Conservation (phyloP, 164 flowering plant genomes). For the Stephania yunnanensis region DNA sequence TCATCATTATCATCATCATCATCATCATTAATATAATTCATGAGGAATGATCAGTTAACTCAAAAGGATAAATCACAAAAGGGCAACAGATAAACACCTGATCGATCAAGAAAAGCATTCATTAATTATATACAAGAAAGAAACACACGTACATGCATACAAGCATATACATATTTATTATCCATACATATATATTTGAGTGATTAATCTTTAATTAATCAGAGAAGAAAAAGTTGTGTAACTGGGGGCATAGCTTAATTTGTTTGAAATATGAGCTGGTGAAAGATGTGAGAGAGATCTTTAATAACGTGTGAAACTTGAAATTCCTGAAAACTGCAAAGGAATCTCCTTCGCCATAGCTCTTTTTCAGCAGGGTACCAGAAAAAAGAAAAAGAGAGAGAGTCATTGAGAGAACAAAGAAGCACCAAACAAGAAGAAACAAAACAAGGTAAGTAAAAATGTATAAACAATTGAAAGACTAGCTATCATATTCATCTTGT, state of each 20-base stretch:
- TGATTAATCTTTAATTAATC: too few relatives aligned
- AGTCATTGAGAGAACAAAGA: constrained; percentile 17
- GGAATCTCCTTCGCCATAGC: constrained; percentile 18
- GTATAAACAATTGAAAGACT: neutral
- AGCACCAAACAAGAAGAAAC: constrained; percentile 21
- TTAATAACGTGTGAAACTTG: constrained; percentile 20
- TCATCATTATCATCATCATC: too few relatives aligned
- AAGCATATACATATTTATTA: too few relatives aligned
- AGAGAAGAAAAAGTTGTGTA: too few relatives aligned
- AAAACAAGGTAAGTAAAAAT: neutral
- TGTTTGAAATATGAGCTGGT: constrained; percentile 11
- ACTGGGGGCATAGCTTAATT: too few relatives aligned
- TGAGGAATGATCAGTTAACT: too few relatives aligned
- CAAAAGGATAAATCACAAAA: constrained; percentile 1
- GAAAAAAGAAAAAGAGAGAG: constrained; percentile 11
- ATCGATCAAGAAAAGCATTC: neutral
- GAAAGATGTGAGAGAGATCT: constrained; percentile 15
- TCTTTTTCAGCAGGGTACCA: constrained; percentile 17
- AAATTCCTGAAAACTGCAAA: constrained; percentile 22
- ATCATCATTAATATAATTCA: too few relatives aligned
- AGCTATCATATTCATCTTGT: neutral
- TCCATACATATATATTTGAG: too few relatives aligned
- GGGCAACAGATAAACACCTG: neutral
- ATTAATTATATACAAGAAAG: too few relatives aligned
- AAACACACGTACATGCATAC: too few relatives aligned